phyloP scores from a whole-genome alignment of 371 early-diverging fungal species.

The Circinella umbellata region DNA sequence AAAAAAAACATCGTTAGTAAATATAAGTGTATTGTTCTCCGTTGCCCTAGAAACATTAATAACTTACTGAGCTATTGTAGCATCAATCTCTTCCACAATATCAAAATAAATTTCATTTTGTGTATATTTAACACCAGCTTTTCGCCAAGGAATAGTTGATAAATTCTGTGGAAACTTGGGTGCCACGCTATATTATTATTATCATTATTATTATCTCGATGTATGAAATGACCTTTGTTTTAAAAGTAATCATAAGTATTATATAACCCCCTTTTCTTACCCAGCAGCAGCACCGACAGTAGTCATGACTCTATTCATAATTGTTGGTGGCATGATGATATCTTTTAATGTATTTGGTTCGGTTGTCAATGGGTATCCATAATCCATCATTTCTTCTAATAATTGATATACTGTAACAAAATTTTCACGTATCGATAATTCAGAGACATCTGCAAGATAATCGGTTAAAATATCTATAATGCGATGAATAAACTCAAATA shows the following conservation, averaged over 20 bases:
- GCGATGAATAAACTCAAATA: constrained; percentile 86
- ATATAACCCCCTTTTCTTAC: constrained; percentile 31
- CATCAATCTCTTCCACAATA: constrained; percentile 87
- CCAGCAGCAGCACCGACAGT: constrained; percentile 77
- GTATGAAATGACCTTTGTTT: too few species aligned
- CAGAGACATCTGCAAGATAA: constrained; percentile 84
- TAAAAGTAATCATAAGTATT: not conserved
- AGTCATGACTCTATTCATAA: constrained; percentile 83
- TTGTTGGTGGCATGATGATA: constrained; percentile 87
- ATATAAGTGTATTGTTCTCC: not conserved
- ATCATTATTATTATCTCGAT: too few species aligned
- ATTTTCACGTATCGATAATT: constrained; percentile 86
- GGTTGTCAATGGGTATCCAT: constrained; percentile 87
- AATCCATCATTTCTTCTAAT: constrained; percentile 93
- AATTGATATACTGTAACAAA: constrained; percentile 94
- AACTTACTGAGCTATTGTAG: constrained; percentile 76
- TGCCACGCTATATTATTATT: constrained; percentile 35
- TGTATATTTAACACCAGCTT: constrained; percentile 85
- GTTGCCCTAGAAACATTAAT: not conserved
- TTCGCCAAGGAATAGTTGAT: constrained; percentile 88
- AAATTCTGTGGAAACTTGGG: constrained; percentile 60
- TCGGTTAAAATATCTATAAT: constrained; percentile 79
- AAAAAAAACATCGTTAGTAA: too few species aligned
- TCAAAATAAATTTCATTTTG: constrained; percentile 95
- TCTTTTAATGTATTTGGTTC: constrained; percentile 86